phyloP scores from a whole-genome alignment of 2,329 filamentous ascomycete genomes.

The Scytalidium sp. region DNA sequence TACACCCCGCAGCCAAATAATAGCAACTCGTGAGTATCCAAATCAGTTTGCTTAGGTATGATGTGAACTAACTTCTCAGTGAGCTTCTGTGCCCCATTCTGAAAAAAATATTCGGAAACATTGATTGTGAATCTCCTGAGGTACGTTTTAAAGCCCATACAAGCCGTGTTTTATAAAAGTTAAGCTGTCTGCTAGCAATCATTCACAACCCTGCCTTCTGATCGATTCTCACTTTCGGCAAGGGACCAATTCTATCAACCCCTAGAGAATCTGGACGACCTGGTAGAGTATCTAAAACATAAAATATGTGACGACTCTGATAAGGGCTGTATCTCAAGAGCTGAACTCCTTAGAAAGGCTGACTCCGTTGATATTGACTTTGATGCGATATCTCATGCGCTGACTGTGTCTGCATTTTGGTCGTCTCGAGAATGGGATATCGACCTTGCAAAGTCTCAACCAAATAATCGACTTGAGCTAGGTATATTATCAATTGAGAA shows the following conservation, averaged over 20 bases:
- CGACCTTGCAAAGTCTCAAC: slow-evolving; percentile 21
- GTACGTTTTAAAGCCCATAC: slow-evolving; percentile 28
- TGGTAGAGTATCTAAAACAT: slow-evolving; percentile 51
- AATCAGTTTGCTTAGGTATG: background rate
- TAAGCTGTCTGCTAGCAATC: slow-evolving; percentile 41
- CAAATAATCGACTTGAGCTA: slow-evolving; percentile 67
- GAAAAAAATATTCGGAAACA: slow-evolving; percentile 51
- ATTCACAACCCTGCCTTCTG: slow-evolving; percentile 59
- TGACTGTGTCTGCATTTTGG: slow-evolving; percentile 67
- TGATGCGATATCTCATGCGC: slow-evolving; percentile 62
- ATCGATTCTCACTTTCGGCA: slow-evolving; percentile 60
- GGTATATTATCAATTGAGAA: slow-evolving; percentile 70
- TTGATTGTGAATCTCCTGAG: slow-evolving; percentile 52
- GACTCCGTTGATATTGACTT: slow-evolving; percentile 75
- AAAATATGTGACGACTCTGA: slow-evolving; percentile 48
- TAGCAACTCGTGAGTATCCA: background rate
- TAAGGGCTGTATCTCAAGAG: slow-evolving; percentile 45
- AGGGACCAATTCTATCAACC: slow-evolving; percentile 69
- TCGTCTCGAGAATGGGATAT: slow-evolving; percentile 31
- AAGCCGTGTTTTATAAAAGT: background rate
- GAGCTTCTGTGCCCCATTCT: slow-evolving; percentile 55
- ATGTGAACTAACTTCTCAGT: slow-evolving; percentile 27
- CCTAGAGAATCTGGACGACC: slow-evolving; percentile 52
- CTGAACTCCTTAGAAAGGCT: slow-evolving; percentile 47
- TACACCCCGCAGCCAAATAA: slow-evolving; percentile 55